phyloP scores from a whole-genome alignment of 768 basidiomycete species.

The Bullera alba region DNA sequence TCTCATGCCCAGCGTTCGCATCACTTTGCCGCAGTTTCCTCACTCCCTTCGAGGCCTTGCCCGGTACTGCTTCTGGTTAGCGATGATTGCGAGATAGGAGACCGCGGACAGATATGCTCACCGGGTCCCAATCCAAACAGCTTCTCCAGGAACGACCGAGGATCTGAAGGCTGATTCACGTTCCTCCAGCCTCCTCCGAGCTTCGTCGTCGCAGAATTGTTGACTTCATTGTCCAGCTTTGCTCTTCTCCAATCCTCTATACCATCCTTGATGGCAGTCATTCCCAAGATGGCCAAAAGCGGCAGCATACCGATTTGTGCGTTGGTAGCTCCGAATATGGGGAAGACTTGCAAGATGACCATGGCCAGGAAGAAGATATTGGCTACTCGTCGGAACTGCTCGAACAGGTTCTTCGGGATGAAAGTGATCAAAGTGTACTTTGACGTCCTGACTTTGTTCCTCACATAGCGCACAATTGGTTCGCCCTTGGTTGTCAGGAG shows the following conservation, averaged over 20 bases:
- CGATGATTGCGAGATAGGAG: background rate
- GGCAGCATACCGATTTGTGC: conserved; percentile 77
- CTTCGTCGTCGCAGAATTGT: conserved; percentile 86
- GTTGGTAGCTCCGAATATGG: conserved; percentile 80
- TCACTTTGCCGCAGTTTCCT: conserved; percentile 75
- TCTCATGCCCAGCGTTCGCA: conserved; percentile 56
- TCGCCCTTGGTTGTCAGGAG: conserved; percentile 69
- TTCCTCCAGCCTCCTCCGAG: conserved; percentile 85
- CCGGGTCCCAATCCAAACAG: conserved; percentile 54
- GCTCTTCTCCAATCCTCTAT: conserved; percentile 93
- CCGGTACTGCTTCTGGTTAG: conserved; percentile 13
- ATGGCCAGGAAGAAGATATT: conserved; percentile 84
- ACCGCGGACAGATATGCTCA: conserved; percentile 6
- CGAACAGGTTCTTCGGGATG: conserved; percentile 85
- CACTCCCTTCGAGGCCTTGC: conserved; percentile 66
- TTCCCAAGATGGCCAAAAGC: conserved; percentile 72
- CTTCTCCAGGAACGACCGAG: conserved; percentile 67
- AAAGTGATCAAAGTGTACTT: conserved; percentile 90
- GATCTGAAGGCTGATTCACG: conserved; percentile 74
- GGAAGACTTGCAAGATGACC: conserved; percentile 82
- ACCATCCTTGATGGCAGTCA: conserved; percentile 92
- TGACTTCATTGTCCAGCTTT: conserved; percentile 80
- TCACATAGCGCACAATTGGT: conserved; percentile 66
- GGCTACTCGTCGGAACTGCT: conserved; percentile 88
- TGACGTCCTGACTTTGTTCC: conserved; percentile 91